A percentile compares a stretch with the other conserved stretches of the same genome.
Evolutionary conservation across 2,329 filamentous ascomycete genomes (phyloP).

Genomic region (Fusarium poae): DNA sequence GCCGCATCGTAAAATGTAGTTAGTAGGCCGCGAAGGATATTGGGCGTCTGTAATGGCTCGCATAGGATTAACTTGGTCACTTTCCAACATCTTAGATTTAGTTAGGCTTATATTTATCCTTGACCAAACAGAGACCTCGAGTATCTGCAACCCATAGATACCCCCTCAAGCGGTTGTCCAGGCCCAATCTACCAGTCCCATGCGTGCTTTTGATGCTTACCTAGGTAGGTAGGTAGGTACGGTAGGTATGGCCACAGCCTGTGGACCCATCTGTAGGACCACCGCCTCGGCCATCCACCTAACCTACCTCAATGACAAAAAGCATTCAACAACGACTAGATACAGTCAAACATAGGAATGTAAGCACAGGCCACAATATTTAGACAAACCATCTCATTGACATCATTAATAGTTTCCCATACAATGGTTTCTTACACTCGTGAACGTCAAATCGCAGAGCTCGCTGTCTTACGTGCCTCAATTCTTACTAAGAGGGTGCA

Average conservation of each 20-base stretch:
- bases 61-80: neutral
- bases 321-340: neutral
- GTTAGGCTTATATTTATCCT: neutral
- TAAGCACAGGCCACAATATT: neutral
- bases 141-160: neutral
- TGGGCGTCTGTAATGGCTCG: neutral
- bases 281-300: neutral
- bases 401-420: neutral
- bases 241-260: slow-evolving; percentile 6
- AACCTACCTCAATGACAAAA: neutral
- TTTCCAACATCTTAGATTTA: neutral
- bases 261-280: slow-evolving; percentile 6
- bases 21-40: neutral
- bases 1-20: neutral
- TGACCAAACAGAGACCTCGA: neutral
- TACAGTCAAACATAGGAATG: slow-evolving; percentile 1
- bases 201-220: slow-evolving; percentile 7
- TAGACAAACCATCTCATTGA: neutral
- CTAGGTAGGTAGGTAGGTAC: too few relatives aligned
- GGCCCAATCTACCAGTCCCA: neutral
- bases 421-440: slow-evolving; percentile 47
- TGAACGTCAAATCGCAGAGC: slow-evolving; percentile 54
- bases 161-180: neutral
- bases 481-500: slow-evolving; percentile 66
- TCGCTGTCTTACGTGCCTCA: slow-evolving; percentile 67